These are phyloP conservation scores for Coniferiporia weirii DNA, from an alignment of 1,284 basidiomycete genomes.

Conservation along the genomic window DNA sequence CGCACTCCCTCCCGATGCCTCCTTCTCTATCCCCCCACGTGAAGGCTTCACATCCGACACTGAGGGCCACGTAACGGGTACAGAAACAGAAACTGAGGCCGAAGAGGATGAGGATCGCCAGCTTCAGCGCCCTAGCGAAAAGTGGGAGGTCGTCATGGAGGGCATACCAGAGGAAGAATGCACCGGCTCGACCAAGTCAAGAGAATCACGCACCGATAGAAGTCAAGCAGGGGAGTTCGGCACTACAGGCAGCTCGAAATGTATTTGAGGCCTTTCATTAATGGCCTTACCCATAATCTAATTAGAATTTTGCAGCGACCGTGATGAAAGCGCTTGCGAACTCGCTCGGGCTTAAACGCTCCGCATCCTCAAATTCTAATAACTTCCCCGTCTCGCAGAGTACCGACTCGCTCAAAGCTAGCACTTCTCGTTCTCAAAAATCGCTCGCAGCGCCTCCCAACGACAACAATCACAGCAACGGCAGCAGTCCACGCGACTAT, in stretches of 20 bases:
- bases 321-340: slow-evolving; percentile 61
- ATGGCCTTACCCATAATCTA: slow-evolving; percentile 20
- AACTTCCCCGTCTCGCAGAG: slow-evolving; percentile 1
- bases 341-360: slow-evolving; percentile 62
- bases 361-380: slow-evolving; percentile 31
- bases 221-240: slow-evolving; percentile 56
- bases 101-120: slow-evolving; percentile 20
- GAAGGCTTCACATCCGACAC: slow-evolving; percentile 35
- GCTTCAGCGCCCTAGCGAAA: slow-evolving; percentile 52
- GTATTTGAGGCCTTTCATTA: slow-evolving; percentile 32
- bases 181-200: slow-evolving; percentile 44
- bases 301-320: slow-evolving; percentile 33
- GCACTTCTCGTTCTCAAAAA: slow-evolving; percentile 3
- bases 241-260: slow-evolving; percentile 49
- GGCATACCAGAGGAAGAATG: slow-evolving; percentile 61
- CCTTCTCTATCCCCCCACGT: slow-evolving; percentile 35
- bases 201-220: slow-evolving; percentile 33
- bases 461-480: slow-evolving; percentile 13
- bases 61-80: slow-evolving; percentile 24
- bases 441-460: neutral
- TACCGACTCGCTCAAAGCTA: neutral
- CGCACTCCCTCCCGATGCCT: slow-evolving; percentile 48
- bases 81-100: slow-evolving; percentile 26
- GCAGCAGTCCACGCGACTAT: slow-evolving; percentile 13
- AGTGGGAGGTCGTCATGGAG: slow-evolving; percentile 77